Evolutionary conservation across 208 protist genomes (phyloP).

Genomic region (Blechomonas ayalai): DNA sequence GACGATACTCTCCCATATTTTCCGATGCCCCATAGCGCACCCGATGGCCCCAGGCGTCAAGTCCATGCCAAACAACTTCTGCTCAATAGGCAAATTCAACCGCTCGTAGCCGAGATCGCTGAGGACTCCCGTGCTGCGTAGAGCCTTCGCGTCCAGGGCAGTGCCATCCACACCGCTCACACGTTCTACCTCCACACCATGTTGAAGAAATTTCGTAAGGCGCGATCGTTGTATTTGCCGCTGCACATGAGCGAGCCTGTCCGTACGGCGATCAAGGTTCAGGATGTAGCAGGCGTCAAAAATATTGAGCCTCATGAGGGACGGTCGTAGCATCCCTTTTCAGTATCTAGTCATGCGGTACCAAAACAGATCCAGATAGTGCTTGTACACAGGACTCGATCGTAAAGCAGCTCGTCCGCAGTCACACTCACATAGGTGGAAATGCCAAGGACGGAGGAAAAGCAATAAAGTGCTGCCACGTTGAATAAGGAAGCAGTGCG

Average conservation of each 20-base stretch:
- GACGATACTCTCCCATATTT: conserved; percentile 73
- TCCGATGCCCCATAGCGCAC: conserved; percentile 77
- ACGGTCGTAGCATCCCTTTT: conserved; percentile 28
- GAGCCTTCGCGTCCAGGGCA: conserved; percentile 37
- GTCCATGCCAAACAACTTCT: conserved; percentile 91
- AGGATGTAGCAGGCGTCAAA: conserved; percentile 89
- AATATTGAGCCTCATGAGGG: conserved; percentile 17
- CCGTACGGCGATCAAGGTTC: conserved; percentile 79
- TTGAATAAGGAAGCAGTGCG: too few species aligned
- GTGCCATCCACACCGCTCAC: conserved; percentile 71
- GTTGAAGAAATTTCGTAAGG: conserved; percentile 45
- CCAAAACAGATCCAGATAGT: too few species aligned
- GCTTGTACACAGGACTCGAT: too few species aligned
- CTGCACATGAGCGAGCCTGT: conserved; percentile 71
- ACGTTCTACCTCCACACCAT: conserved; percentile 37
- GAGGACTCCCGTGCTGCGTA: conserved; percentile 39
- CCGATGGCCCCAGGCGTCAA: conserved; percentile 83
- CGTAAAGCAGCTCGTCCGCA: too few species aligned
- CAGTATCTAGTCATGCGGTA: too few species aligned
- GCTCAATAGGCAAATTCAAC: conserved; percentile 52
- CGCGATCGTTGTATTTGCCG: conserved; percentile 43
- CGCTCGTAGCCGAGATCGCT: conserved; percentile 70
- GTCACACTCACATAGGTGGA: neutral
- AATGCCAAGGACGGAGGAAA: neutral
- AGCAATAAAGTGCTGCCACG: too few species aligned